Conservation (phyloP, 176 grass and related monocot genomes). For the Avena eriantha region DNA sequence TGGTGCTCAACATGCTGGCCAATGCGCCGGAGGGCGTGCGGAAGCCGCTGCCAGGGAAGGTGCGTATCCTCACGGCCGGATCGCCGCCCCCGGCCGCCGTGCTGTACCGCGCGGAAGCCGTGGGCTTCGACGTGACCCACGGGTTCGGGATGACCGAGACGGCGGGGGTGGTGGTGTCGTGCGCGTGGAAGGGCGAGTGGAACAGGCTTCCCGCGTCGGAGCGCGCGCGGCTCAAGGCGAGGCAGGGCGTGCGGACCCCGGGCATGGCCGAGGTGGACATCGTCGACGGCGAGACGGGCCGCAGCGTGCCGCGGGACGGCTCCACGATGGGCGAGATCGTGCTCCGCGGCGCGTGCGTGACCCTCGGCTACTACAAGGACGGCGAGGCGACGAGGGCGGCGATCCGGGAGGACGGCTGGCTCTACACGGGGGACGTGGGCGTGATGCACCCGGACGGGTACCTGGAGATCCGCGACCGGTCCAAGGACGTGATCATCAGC, state of each 20-base stretch:
- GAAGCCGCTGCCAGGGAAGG: background rate
- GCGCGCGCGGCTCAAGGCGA: constrained; percentile 72
- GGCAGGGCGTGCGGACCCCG: constrained; percentile 72
- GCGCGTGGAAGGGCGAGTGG: constrained; percentile 86
- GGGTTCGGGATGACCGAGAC: constrained; percentile 89
- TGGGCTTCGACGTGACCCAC: constrained; percentile 77
- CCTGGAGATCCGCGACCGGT: constrained; percentile 85
- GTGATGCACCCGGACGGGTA: constrained; percentile 91
- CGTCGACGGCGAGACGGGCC: constrained; percentile 61
- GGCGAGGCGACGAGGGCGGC: constrained; percentile 47
- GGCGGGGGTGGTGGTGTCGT: constrained; percentile 51
- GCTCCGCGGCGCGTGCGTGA: constrained; percentile 64
- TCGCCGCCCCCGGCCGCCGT: constrained; percentile 73
- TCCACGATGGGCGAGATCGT: constrained; percentile 75
- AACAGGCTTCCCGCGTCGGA: constrained; percentile 57
- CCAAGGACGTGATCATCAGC: constrained; percentile 98
- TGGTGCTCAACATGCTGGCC: no score
- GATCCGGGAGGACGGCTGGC: constrained; percentile 66
- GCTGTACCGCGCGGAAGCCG: constrained; percentile 61
- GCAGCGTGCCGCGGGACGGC: constrained; percentile 62
- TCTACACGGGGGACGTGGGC: constrained; percentile 88
- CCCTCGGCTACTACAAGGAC: constrained; percentile 75
- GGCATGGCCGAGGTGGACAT: constrained; percentile 61
- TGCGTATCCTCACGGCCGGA: constrained; percentile 70
- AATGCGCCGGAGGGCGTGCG: no score